Percentiles rank a stretch among this genome's conserved stretches.
Conservation (phyloP, 768 basidiomycete genomes). For the Leccinellum luteum region DNA sequence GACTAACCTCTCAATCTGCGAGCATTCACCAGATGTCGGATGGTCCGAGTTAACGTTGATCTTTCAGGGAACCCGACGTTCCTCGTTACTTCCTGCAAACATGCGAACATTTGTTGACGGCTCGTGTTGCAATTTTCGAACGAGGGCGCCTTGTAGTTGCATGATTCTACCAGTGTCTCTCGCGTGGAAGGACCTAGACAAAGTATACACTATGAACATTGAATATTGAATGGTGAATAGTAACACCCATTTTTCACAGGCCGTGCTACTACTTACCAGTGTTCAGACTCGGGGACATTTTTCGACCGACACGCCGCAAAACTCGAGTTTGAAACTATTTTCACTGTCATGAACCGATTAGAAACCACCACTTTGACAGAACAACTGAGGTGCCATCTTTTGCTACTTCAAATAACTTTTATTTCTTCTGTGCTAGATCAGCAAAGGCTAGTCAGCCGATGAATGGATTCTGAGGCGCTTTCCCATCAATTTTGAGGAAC, state of each 20-base stretch:
- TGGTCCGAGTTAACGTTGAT: background rate
- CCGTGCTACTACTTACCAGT: background rate
- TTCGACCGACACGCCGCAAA: background rate
- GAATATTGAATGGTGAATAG: background rate
- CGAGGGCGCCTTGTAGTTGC: background rate
- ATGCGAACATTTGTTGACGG: background rate
- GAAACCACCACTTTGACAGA: background rate
- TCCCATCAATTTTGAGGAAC: background rate
- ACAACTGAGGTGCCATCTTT: background rate
- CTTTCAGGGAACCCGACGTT: background rate
- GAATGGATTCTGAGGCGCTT: background rate
- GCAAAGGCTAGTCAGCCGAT: too few species aligned
- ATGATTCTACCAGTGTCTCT: background rate
- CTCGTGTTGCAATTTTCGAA: background rate
- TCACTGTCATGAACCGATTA: background rate
- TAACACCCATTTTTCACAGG: background rate
- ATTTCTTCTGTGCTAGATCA: background rate
- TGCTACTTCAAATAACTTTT: background rate
- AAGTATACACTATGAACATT: background rate
- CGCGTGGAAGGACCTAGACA: background rate
- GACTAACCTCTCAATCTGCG: background rate
- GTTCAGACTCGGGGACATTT: background rate
- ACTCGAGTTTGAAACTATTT: background rate
- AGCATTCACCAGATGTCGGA: background rate
- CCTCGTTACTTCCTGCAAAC: background rate